Base-by-base conservation (phyloP, 106 monocot genomes). In the Platanthera guangdongensis region DNA sequence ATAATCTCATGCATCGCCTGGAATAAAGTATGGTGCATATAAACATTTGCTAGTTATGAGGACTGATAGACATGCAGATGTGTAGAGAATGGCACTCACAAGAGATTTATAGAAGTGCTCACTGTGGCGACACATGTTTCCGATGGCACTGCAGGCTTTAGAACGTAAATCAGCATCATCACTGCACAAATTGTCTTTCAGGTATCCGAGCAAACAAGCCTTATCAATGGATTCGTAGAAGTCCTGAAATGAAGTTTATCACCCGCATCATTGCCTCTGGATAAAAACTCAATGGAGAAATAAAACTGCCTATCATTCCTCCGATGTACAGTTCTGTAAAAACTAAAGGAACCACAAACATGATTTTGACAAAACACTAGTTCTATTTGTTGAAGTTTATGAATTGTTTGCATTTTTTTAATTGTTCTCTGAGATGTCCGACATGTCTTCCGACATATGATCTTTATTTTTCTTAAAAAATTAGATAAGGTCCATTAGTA, bases 111-210 rank as follows among this genome's bases (percentile, higher is more conserved):
- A 99, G 78, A 99, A 99, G 52, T 92, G 94, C 71, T 89, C 76
- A 79, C 88, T 90, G 62, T 99, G 94, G 5, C 99, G 82, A 63
- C 99, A 99, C 99, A 94, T 94, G 80, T 99, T 99, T 80, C 99
- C 99, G 76, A 99, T 76, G 74, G 88, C 99, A 91, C 90, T 94
- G 82, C 99, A 99, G 73, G 92, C 78, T 78, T 99, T 94, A 76
- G 94, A 83, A 75, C 94, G 93, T 46, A 99, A 59, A 85, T 94
- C 90, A 78, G 89, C 82, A 80, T 90, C 88, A 48, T 92, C 94
- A 76, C 68, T 80, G 50, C 73, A 81, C 74, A 99, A 64, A 71
- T 76, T 92, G 6, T 78, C 79, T 80, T 88, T 94, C 76, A 99
- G 60, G 54, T 83, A 85, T n/a, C 73, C 88, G 19, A 99, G 74